These are phyloP conservation scores for Fomitopsis palustris DNA, from an alignment of 1,284 basidiomycete species.

Conservation along the genomic window DNA sequence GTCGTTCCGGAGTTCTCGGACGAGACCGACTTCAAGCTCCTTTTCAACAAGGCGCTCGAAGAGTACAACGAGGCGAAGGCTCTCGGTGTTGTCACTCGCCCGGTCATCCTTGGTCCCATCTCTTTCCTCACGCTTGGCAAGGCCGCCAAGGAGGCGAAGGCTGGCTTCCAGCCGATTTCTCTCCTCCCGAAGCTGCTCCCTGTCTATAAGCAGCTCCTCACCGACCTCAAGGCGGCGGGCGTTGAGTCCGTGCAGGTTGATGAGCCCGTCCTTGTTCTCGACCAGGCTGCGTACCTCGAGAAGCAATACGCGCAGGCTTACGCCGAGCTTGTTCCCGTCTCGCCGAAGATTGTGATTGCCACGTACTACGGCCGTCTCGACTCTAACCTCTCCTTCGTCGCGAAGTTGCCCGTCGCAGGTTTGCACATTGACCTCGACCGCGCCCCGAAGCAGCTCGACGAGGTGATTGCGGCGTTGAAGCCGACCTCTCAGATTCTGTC, in stretches of 20 bases:
- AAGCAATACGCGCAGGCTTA: slow-evolving; percentile 85
- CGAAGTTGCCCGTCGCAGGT: slow-evolving; percentile 91
- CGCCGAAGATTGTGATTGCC: slow-evolving; percentile 91
- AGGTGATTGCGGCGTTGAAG: slow-evolving; percentile 84
- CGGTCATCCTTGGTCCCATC: slow-evolving; percentile 94
- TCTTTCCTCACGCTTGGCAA: slow-evolving; percentile 96
- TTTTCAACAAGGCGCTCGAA: slow-evolving; percentile 93
- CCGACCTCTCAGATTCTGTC: slow-evolving; percentile 81
- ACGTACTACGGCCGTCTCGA: slow-evolving; percentile 98
- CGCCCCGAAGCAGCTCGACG: slow-evolving; percentile 87
- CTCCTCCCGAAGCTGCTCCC: slow-evolving; percentile 90
- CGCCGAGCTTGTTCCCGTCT: slow-evolving; percentile 75
- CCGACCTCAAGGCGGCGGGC: slow-evolving; percentile 91
- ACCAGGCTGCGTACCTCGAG: slow-evolving; percentile 78
- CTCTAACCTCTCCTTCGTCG: slow-evolving; percentile 85
- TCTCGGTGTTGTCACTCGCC: slow-evolving; percentile 88
- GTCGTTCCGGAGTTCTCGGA: slow-evolving; percentile 98
- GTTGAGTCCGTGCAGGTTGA: slow-evolving; percentile 96
- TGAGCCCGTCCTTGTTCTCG: slow-evolving; percentile 95
- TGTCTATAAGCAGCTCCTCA: slow-evolving; percentile 89
- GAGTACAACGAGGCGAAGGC: slow-evolving; percentile 96
- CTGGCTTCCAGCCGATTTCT: slow-evolving; percentile 88
- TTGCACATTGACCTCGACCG: slow-evolving; percentile 98
- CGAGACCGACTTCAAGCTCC: slow-evolving; percentile 90
- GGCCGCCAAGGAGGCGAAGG: slow-evolving; percentile 81